Conservation (phyloP, 345 rosid genomes). For the Acer campestre region DNA sequence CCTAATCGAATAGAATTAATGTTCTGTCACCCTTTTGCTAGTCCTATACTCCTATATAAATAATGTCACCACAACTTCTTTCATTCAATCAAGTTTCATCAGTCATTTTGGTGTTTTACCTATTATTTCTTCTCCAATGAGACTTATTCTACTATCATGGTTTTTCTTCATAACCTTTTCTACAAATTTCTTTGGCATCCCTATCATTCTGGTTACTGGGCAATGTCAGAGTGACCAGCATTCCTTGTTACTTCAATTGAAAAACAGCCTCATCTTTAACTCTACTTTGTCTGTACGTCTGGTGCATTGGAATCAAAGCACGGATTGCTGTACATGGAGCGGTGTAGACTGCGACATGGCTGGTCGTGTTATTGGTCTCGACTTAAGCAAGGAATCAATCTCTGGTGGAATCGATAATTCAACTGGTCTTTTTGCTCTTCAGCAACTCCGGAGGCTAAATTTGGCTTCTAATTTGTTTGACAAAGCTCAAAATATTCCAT, state of each 20-base stretch:
- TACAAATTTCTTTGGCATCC: too few relatives aligned
- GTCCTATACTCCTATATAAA: too few relatives aligned
- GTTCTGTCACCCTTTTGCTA: too few relatives aligned
- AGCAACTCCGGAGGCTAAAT: slow-evolving; percentile 16
- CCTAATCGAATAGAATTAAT: too few relatives aligned
- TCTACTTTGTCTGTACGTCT: not conserved
- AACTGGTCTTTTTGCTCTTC: slow-evolving; percentile 22
- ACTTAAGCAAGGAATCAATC: slow-evolving; percentile 35
- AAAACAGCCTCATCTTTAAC: not conserved
- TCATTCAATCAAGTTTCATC: too few relatives aligned
- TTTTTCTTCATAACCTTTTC: too few relatives aligned
- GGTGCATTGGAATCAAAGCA: slow-evolving; percentile 1
- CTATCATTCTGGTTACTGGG: not conserved
- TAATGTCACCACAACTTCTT: too few relatives aligned
- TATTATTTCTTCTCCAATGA: too few relatives aligned
- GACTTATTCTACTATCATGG: too few relatives aligned
- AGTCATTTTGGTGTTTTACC: too few relatives aligned
- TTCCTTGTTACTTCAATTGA: slow-evolving; percentile 8
- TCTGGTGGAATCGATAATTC: slow-evolving; percentile 20
- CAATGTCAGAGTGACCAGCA: slow-evolving; percentile 20
- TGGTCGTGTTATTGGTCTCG: slow-evolving; percentile 25
- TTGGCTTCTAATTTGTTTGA: slow-evolving; percentile 19
- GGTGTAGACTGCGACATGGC: slow-evolving; percentile 19
- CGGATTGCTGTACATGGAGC: slow-evolving; percentile 29
- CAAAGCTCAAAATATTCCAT: too few relatives aligned